These are phyloP conservation scores for Chiua sp. DNA, from an alignment of 1,284 basidiomycete species.

Conservation along the genomic window DNA sequence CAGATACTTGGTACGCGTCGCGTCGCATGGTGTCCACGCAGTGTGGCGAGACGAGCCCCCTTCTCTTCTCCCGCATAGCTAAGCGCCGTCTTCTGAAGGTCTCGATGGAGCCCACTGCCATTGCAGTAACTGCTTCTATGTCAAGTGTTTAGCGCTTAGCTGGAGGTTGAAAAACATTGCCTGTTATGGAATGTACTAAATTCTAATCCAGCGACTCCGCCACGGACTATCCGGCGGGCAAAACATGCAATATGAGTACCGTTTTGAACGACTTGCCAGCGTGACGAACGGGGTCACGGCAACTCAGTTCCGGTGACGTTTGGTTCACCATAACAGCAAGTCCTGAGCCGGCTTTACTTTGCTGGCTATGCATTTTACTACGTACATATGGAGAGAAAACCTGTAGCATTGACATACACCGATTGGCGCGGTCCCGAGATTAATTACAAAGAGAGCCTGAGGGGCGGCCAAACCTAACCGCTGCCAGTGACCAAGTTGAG, in stretches of 20 bases:
- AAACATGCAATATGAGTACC: too few relatives aligned
- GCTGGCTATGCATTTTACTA: too few relatives aligned
- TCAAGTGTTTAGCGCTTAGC: too few relatives aligned
- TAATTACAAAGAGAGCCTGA: neutral
- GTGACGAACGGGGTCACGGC: neutral
- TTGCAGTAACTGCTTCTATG: too few relatives aligned
- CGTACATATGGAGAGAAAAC: too few relatives aligned
- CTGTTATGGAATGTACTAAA: neutral
- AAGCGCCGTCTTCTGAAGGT: neutral
- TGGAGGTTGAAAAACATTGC: neutral
- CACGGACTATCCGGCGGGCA: too few relatives aligned
- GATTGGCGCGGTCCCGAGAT: neutral
- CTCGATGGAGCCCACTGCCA: neutral
- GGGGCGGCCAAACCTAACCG: neutral
- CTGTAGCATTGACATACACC: too few relatives aligned
- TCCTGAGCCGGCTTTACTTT: too few relatives aligned
- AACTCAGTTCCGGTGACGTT: neutral
- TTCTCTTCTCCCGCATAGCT: neutral
- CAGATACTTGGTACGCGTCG: too few relatives aligned
- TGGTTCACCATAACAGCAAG: too few relatives aligned
- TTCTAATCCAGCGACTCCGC: neutral
- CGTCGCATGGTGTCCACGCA: neutral
- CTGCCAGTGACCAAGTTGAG: neutral
- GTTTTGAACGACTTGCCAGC: too few relatives aligned
- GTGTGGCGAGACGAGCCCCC: neutral